Evolutionary conservation across 2,329 filamentous ascomycete genomes (phyloP), one percentile per base, ranked within the genome.

Genomic region (Botrytis galanthina): DNA sequence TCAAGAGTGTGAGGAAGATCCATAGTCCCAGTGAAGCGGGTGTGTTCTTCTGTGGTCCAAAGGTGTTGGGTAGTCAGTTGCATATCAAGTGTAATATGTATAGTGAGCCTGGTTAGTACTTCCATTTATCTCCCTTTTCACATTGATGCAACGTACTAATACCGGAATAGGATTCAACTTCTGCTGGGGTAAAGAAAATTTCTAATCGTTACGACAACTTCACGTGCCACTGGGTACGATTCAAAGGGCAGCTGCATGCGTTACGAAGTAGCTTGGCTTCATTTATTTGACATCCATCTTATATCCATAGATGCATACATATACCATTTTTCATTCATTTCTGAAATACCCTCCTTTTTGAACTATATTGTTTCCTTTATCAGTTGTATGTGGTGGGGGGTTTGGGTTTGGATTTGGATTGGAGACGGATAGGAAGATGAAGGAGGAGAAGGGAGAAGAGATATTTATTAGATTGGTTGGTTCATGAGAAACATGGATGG

Each of bases 11-110:
- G 81, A 86, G 93, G 79, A 94, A 94, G 83, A 88, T 96, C 76
- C 92, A 94, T 80, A 85, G 86, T 8, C 91, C 92, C 2, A 89
- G 89, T 64, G 91, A 93, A 83, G 90, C 90, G 2, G 92, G 92
- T 78, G 92, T 94, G 29, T 94, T 96, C 85, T 96, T 95, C 86
- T 96, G 93, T 81, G 93, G 93, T 0, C 93, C 93, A 48, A 95
- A 95, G 84, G 90, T 89, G 1, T 83, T 95, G 76, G 93, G 93
- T 69, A 94, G 91, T 80, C 85, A 89, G 74, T 83, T 96, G 81
- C 93, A 96, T 80, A 87, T 94, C 75, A 94, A 93, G 84, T 96
- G 93, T 83, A 96, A 95, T 82, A 93, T 93, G 86, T 95, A 95
- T 84, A 93, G 91, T 74, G 92, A 95, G 80, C 92, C 92, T 81